Base-by-base conservation (phyloP, 257 asterid genomes). In the Perilla frutescens region DNA sequence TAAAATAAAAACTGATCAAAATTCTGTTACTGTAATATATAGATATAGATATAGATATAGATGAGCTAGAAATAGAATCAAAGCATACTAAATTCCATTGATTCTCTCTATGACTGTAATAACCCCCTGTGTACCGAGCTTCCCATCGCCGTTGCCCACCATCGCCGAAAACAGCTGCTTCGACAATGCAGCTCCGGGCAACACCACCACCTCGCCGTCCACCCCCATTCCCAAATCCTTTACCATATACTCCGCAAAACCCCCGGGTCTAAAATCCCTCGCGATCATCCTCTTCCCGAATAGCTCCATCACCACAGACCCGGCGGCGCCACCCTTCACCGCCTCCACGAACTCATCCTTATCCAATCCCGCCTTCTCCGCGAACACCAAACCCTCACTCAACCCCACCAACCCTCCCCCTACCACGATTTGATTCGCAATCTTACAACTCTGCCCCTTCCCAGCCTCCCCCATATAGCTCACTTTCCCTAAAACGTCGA, bases 161-260 rank as follows among this genome's bases (percentile, higher is more conserved):
- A 93, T 93, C 11, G 85, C 88, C 0, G 89, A 50, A 81, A 86
- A 93, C 86, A 93, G 9, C 83, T 93, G 96, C 81, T 91, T 91
- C 7, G 87, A 72, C 86, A 91, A 37, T 41, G 92, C 89, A 70
- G 98, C 96, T 68, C 96, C 98, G 1, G 96, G 97, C 82, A 89
- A 75, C 59, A 87, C 96, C 83, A 81, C 90, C 48, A 77, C 87
- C 50, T 75, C 94, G 7, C 37, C 83, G 77, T 88, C 90, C 74
- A 85, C 82, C 44, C 88, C 98, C 92, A 93, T 84, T 32, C 98
- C 98, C 83, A 93, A 74, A 77, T 93, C 98, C 84, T 93, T 93
- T 77, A 93, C 97, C 93, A 93, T 86, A 62, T 93, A 93, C 83
- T 93, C 96, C 0, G 90, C 88, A 37, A 90, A 90, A 0, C 88